Evolutionary conservation across 768 basidiomycete genomes (phyloP), one percentile per base, ranked within the genome.

Genomic region (Russula earlei): DNA sequence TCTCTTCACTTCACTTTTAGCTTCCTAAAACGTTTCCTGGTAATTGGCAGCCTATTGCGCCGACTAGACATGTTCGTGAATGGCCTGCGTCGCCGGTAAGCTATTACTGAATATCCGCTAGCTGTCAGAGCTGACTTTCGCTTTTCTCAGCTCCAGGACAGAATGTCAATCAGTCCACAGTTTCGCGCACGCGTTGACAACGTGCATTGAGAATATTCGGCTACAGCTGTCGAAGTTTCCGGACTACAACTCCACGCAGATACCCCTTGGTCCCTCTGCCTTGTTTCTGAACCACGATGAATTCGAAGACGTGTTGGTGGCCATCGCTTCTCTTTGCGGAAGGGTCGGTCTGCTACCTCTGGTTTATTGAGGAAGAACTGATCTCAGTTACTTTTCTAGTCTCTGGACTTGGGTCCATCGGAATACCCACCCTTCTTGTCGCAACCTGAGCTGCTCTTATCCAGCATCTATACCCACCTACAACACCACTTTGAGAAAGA

Each of bases 31-130:
- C 76, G 83, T 6, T 91, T 91, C 67, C 58, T 87, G 29, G 75
- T 72, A 7, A 82, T 91, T 46, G 89, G 89, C 7, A 81, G 80
- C 0, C 66, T 83, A 3, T 65, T 86, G 37, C 79, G 87, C 43
- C 78, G 89, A 20, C 64, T 91, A 7, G 87, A 91, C 49, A 67
- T 69, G 3, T 65, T 87, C 4, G 60, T 82, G 4, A 67, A 68
- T 15, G 59, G 62, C 8, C 65, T 85, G n/a, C 75, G 79, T 44
- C 57, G 62, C 36, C 78, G 75, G 87, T 87, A 54, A 48, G 68
- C 55, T 34, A 17, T n/a, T 15, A 31, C 2, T 33, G 2, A 45
- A 38, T 10, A 14, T 38, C 3, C n/a, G 9, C 24, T n/a, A 27
- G 37, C 25, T 1, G 11, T 6, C 9, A 31, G 22, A 17, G 7